These are phyloP conservation scores for Primulina huaijiensis DNA, from an alignment of 257 asterid species.

Conservation along the genomic window DNA sequence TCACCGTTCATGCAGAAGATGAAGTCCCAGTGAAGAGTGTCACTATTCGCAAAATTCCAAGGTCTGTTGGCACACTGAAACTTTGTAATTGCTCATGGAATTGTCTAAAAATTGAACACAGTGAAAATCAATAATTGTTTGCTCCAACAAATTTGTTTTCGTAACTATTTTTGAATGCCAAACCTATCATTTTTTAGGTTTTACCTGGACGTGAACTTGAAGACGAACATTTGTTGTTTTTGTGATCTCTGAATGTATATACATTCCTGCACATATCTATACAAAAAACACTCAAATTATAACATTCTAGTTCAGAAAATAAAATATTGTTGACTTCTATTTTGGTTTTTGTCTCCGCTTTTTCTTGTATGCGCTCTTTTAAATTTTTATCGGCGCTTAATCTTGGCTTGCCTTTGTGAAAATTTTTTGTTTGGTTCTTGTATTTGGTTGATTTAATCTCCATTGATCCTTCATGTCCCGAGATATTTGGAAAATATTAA, in stretches of 20 bases:
- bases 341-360: background rate
- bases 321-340: background rate
- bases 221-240: background rate
- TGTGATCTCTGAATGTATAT: background rate
- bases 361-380: background rate
- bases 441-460: background rate
- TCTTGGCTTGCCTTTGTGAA: background rate
- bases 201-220: too few species aligned
- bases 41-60: slow-evolving; percentile 81
- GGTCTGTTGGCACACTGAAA: slow-evolving; percentile 36
- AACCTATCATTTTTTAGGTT: too few species aligned
- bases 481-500: background rate
- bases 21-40: slow-evolving; percentile 74
- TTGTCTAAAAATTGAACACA: background rate
- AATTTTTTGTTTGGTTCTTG: background rate
- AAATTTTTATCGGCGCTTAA: background rate
- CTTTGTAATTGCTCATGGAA: background rate
- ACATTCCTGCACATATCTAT: background rate
- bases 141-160: background rate
- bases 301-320: background rate
- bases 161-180: too few species aligned
- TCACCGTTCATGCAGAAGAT: slow-evolving; percentile 78
- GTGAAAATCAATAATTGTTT: background rate
- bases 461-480: background rate
- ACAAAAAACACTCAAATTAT: too few species aligned